These are phyloP conservation scores for Zoysia pacifica DNA, from an alignment of 176 grass and related monocot species.

Conservation along the genomic window DNA sequence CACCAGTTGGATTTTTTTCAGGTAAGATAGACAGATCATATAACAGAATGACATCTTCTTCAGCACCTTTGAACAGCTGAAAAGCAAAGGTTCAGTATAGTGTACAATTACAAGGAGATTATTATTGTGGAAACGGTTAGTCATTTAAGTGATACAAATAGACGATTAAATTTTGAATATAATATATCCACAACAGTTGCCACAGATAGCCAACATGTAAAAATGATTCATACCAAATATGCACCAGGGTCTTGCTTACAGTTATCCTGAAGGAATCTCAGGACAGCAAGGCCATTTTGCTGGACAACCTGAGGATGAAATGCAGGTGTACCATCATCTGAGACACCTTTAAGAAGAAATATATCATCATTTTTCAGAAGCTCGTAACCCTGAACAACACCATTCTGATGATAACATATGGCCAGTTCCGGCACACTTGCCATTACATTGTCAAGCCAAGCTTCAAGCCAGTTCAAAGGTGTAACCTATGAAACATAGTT, in stretches of 20 bases:
- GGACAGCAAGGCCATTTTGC: slow-evolving; percentile 94
- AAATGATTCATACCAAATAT: slow-evolving; percentile 76
- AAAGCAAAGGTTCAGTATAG: slow-evolving; percentile 38
- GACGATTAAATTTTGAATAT: slow-evolving; percentile 3
- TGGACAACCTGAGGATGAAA: slow-evolving; percentile 97
- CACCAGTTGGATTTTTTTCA: slow-evolving; percentile 59
- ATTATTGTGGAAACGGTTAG: slow-evolving; percentile 14
- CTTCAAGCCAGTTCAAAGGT: slow-evolving; percentile 94
- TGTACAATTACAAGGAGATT: slow-evolving; percentile 29
- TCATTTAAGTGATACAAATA: slow-evolving; percentile 4
- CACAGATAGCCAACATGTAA: not conserved
- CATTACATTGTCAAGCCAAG: slow-evolving; percentile 99
- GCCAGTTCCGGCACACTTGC: slow-evolving; percentile 95
- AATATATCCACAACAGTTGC: not conserved
- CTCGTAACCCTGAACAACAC: slow-evolving; percentile 98
- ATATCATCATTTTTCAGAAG: slow-evolving; percentile 97
- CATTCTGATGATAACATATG: slow-evolving; percentile 96
- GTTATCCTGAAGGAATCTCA: slow-evolving; percentile 93
- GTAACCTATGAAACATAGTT: slow-evolving; percentile 66
- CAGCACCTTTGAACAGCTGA: slow-evolving; percentile 96
- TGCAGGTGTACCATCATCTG: slow-evolving; percentile 88
- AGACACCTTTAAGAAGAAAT: slow-evolving; percentile 89
- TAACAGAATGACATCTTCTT: slow-evolving; percentile 92
- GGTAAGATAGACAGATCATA: slow-evolving; percentile 92
- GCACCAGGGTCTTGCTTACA: slow-evolving; percentile 98